A percentile compares a stretch with the other conserved stretches of the same genome.
phyloP scores from a whole-genome alignment of 768 basidiomycete genomes.

The Suillus weaverae region DNA sequence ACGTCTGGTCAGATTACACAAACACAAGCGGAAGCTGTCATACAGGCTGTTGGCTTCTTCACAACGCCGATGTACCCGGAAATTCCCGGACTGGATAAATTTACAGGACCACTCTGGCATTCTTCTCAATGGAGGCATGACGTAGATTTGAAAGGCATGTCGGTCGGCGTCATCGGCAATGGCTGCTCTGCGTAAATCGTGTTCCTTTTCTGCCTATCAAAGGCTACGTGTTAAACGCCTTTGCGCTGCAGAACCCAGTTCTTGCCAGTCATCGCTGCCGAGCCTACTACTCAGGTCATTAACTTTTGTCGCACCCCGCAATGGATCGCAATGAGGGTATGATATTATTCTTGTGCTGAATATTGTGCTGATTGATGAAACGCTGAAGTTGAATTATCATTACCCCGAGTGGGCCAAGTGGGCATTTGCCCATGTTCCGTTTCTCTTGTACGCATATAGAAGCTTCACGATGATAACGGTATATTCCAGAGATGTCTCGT shows the following conservation, averaged over 20 bases:
- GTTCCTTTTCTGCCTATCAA: slow-evolving; percentile 13
- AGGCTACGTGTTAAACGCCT: slow-evolving; percentile 12
- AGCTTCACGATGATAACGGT: slow-evolving; percentile 49
- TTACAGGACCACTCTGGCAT: slow-evolving; percentile 54
- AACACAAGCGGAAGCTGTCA: slow-evolving; percentile 44
- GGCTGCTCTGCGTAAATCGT: slow-evolving; percentile 55
- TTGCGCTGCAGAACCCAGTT: slow-evolving; percentile 54
- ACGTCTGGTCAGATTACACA: slow-evolving; percentile 36
- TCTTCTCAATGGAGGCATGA: slow-evolving; percentile 58
- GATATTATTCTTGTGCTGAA: slow-evolving; percentile 10
- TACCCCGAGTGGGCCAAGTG: slow-evolving; percentile 49
- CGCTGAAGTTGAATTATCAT: slow-evolving; percentile 36
- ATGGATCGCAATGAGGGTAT: slow-evolving; percentile 54
- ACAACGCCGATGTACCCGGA: slow-evolving; percentile 47
- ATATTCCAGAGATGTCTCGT: slow-evolving; percentile 13
- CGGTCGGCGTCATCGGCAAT: slow-evolving; percentile 63
- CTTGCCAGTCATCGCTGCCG: slow-evolving; percentile 51
- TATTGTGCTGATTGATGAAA: not conserved
- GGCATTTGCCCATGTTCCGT: slow-evolving; percentile 51
- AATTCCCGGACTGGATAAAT: slow-evolving; percentile 43
- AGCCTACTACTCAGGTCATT: slow-evolving; percentile 49
- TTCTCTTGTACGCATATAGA: slow-evolving; percentile 48
- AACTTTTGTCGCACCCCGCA: slow-evolving; percentile 63
- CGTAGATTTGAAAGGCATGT: slow-evolving; percentile 50
- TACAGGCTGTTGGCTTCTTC: slow-evolving; percentile 55